Conservation (phyloP, 805 yeast species). For the Metschnikowia reukaufii region DNA sequence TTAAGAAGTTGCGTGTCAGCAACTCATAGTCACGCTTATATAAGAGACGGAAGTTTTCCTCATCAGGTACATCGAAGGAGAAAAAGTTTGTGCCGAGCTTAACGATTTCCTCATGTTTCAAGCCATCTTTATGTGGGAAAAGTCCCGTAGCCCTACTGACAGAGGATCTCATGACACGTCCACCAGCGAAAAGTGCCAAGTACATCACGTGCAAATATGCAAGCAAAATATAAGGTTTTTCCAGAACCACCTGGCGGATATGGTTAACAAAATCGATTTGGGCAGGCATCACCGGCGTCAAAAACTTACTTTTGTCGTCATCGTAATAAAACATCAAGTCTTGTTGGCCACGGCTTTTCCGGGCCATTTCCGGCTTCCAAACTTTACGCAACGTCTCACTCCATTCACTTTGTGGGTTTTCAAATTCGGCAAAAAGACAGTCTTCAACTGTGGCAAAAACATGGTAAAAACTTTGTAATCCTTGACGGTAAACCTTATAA, state of each 20-base stretch:
- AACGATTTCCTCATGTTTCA: slow-evolving; percentile 62
- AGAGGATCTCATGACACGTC: slow-evolving; percentile 67
- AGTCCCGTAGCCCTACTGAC: slow-evolving; percentile 65
- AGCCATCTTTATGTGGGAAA: slow-evolving; percentile 72
- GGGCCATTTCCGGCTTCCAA: slow-evolving; percentile 70
- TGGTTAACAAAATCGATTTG: slow-evolving; percentile 65
- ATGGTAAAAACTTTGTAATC: slow-evolving; percentile 71
- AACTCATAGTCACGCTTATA: slow-evolving; percentile 79
- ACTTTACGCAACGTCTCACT: slow-evolving; percentile 53
- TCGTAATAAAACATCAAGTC: slow-evolving; percentile 71
- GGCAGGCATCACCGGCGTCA: slow-evolving; percentile 54
- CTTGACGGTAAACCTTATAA: slow-evolving; percentile 75
- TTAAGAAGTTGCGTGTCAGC: slow-evolving; percentile 66
- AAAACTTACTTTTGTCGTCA: slow-evolving; percentile 54
- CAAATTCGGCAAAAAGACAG: slow-evolving; percentile 47
- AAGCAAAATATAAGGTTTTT: slow-evolving; percentile 67
- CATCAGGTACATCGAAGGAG: slow-evolving; percentile 67
- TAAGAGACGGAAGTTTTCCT: slow-evolving; percentile 57
- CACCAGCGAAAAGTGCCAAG: slow-evolving; percentile 85
- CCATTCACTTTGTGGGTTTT: slow-evolving; percentile 30
- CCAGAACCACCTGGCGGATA: slow-evolving; percentile 51
- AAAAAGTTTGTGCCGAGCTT: slow-evolving; percentile 62
- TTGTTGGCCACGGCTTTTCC: slow-evolving; percentile 54
- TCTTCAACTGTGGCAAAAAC: slow-evolving; percentile 65
- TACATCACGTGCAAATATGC: slow-evolving; percentile 87